phyloP scores from a whole-genome alignment of 2,329 filamentous ascomycete species.

The Fusarium newnesense region DNA sequence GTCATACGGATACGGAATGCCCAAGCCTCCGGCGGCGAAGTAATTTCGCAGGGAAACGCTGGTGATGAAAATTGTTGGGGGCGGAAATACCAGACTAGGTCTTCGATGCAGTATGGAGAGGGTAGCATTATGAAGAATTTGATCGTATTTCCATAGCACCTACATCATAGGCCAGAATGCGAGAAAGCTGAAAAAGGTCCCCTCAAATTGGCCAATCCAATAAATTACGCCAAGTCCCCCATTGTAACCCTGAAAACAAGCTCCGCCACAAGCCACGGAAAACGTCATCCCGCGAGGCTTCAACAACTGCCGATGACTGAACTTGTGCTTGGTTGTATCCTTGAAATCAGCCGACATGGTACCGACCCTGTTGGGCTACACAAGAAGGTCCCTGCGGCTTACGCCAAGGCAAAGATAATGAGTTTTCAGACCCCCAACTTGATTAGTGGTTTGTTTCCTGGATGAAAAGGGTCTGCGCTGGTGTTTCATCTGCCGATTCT shows the following conservation, averaged over 20 bases:
- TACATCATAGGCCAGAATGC: neutral
- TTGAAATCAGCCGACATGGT: neutral
- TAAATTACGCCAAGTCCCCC: neutral
- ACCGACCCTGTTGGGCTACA: neutral
- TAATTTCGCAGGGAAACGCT: neutral
- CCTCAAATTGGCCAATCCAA: neutral
- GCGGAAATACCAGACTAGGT: neutral
- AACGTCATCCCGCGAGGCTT: neutral
- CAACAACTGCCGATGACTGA: neutral
- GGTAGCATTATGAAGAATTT: neutral
- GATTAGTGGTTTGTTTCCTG: neutral
- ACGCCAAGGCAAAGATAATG: neutral
- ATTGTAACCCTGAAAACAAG: neutral
- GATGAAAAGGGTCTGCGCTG: neutral
- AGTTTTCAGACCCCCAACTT: rapidly evolving
- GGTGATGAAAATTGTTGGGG: too few relatives aligned
- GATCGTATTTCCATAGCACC: neutral
- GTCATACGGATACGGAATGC: neutral
- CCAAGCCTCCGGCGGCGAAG: neutral
- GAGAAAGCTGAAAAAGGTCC: rapidly evolving
- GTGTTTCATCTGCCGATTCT: neutral
- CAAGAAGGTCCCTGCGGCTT: neutral
- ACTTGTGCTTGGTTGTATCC: neutral
- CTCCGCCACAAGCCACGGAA: neutral
- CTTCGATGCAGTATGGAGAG: rapidly evolving